Evolutionary conservation across 345 rosid species (phyloP).

Genomic region (Ailanthus altissimus): DNA sequence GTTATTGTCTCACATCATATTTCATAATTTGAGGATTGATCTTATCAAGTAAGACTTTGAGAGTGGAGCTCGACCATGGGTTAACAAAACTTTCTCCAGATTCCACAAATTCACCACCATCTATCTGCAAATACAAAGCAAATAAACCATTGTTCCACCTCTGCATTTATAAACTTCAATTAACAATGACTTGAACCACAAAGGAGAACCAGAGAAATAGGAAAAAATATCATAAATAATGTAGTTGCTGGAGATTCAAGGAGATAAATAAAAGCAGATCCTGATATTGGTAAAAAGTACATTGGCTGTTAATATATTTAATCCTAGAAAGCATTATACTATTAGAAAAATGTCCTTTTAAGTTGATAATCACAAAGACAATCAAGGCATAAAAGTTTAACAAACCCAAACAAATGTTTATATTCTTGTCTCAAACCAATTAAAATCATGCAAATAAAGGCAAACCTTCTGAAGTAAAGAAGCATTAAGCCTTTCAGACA

Average conservation of each 20-base stretch:
- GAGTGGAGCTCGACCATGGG: slow-evolving; percentile 74
- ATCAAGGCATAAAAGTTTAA: background rate
- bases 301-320: background rate
- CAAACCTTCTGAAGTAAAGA: slow-evolving; percentile 55
- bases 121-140: slow-evolving; percentile 41
- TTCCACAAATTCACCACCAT: slow-evolving; percentile 23
- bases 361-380: slow-evolving; percentile 1
- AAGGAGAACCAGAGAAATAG: background rate
- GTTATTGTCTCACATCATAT: slow-evolving; percentile 53
- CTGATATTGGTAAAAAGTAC: background rate
- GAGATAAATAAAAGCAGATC: background rate
- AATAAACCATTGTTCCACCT: slow-evolving; percentile 6
- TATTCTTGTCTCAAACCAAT: background rate
- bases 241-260: background rate
- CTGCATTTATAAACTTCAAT: background rate
- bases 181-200: slow-evolving; percentile 8
- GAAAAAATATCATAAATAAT: background rate
- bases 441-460: background rate
- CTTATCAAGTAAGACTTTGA: slow-evolving; percentile 49
- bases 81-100: slow-evolving; percentile 36
- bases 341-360: background rate
- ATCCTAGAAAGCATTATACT: background rate
- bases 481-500: slow-evolving; percentile 52
- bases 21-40: slow-evolving; percentile 51
- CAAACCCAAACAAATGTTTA: background rate